phyloP scores from a whole-genome alignment of 1,284 basidiomycete species.

The Amylostereum areolatum region DNA sequence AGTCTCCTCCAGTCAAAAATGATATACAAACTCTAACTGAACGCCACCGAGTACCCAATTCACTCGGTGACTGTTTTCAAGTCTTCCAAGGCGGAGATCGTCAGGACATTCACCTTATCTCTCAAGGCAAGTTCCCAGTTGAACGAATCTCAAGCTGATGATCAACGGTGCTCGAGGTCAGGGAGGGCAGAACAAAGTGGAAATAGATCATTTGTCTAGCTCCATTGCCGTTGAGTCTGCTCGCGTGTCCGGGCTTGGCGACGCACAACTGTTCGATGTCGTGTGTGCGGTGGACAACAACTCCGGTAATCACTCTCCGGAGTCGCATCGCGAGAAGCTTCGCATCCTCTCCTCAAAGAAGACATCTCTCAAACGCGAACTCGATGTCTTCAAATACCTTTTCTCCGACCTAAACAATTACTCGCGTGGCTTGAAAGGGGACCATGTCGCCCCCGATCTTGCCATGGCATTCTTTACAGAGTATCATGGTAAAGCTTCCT shows the following conservation, averaged over 20 bases:
- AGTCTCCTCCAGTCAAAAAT: slow-evolving; percentile 2
- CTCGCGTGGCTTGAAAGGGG: slow-evolving; percentile 34
- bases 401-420: slow-evolving; percentile 35
- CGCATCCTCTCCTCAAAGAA: slow-evolving; percentile 29
- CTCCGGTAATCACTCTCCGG: slow-evolving; percentile 12
- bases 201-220: slow-evolving; percentile 39
- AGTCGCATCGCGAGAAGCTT: slow-evolving; percentile 25
- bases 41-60: slow-evolving; percentile 22
- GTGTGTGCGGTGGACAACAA: slow-evolving; percentile 29
- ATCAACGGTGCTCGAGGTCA: slow-evolving; percentile 13
- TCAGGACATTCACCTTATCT: slow-evolving; percentile 24
- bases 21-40: slow-evolving; percentile 6
- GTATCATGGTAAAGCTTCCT: slow-evolving; percentile 17
- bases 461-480: slow-evolving; percentile 31
- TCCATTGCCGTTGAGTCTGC: slow-evolving; percentile 42
- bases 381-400: slow-evolving; percentile 31
- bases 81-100: slow-evolving; percentile 28
- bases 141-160: not conserved
- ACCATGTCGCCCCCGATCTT: slow-evolving; percentile 27
- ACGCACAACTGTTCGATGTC: slow-evolving; percentile 43
- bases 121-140: slow-evolving; percentile 21
- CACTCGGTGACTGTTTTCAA: slow-evolving; percentile 32
- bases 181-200: slow-evolving; percentile 44
- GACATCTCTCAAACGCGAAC: slow-evolving; percentile 28
- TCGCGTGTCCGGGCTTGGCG: slow-evolving; percentile 37